A percentile compares a stretch with the other conserved stretches of the same genome.
Conservation (phyloP, 495 filamentous ascomycete species). For the Sporormia fimetaria region DNA sequence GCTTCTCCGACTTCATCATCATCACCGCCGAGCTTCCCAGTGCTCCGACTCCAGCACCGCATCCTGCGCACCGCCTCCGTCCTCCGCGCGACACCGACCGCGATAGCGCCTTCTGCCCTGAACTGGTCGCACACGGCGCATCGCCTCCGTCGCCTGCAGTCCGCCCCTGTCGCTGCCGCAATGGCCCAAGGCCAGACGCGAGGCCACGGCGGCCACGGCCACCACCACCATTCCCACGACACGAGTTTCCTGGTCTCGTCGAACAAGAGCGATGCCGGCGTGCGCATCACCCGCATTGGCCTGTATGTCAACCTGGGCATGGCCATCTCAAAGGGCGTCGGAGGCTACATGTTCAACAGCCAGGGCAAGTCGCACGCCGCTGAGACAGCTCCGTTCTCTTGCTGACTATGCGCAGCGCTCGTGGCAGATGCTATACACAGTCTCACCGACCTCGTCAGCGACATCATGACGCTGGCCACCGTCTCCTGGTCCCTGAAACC, state of each 20-base stretch:
- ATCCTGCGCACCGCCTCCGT: conserved; percentile 18
- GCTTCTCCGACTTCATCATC: not conserved
- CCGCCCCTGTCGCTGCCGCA: conserved; percentile 31
- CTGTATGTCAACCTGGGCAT: conserved; percentile 85
- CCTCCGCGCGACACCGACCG: too few relatives aligned
- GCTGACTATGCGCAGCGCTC: conserved; percentile 42
- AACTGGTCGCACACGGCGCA: conserved; percentile 26
- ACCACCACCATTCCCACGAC: conserved; percentile 60
- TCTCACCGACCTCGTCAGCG: conserved; percentile 85
- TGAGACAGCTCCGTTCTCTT: not conserved
- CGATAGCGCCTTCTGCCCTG: too few relatives aligned
- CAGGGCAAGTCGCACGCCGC: conserved; percentile 38
- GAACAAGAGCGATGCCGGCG: conserved; percentile 86
- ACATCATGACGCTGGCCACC: conserved; percentile 84
- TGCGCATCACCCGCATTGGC: conserved; percentile 87
- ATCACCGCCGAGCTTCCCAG: conserved; percentile 4
- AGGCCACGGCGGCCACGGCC: conserved; percentile 38
- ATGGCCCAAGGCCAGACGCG: conserved; percentile 38
- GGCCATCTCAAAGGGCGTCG: conserved; percentile 84
- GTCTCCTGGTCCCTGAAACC: conserved; percentile 82
- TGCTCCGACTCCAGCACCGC: conserved; percentile 14
- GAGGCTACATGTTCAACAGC: conserved; percentile 87
- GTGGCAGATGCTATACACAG: conserved; percentile 93
- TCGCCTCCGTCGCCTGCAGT: conserved; percentile 22
- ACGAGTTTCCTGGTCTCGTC: conserved; percentile 79